A percentile compares a stretch with the other conserved stretches of the same genome.
Conservation (phyloP, 352 stramenopile genomes). For the Phytophthora niederhauseri region DNA sequence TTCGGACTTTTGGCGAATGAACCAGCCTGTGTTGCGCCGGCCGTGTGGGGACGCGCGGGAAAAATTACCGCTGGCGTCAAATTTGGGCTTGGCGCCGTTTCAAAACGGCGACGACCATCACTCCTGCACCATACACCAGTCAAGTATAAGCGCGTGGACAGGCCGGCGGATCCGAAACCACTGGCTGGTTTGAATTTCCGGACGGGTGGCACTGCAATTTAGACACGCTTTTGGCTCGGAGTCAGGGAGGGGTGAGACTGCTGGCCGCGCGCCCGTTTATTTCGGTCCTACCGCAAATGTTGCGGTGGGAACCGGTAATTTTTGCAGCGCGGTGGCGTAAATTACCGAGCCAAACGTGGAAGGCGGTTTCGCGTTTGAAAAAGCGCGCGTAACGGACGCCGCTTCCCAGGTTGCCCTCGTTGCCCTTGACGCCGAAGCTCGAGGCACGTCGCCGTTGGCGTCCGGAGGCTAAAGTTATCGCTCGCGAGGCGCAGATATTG, state of each 20-base stretch:
- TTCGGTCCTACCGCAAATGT: slow-evolving; percentile 23
- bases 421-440: neutral
- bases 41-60: slow-evolving; percentile 26
- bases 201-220: slow-evolving; percentile 16
- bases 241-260: slow-evolving; percentile 21
- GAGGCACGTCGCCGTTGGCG: neutral
- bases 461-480: slow-evolving; percentile 14
- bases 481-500: neutral
- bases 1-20: slow-evolving; percentile 90
- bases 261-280: slow-evolving; percentile 7
- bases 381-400: slow-evolving; percentile 40
- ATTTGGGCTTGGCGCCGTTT: slow-evolving; percentile 35
- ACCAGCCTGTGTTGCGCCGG: slow-evolving; percentile 43
- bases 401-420: slow-evolving; percentile 20
- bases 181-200: slow-evolving; percentile 24
- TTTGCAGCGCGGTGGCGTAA: slow-evolving; percentile 9
- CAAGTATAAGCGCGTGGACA: slow-evolving; percentile 14
- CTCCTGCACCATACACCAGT: slow-evolving; percentile 23
- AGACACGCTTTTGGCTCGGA: neutral
- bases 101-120: slow-evolving; percentile 29
- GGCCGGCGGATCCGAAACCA: slow-evolving; percentile 31
- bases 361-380: slow-evolving; percentile 39
- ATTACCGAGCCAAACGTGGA: slow-evolving; percentile 27
- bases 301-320: slow-evolving; percentile 19
- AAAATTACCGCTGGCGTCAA: slow-evolving; percentile 39